phyloP scores from a whole-genome alignment of 2,329 filamentous ascomycete genomes.

The Cordyceps fumosorosea region DNA sequence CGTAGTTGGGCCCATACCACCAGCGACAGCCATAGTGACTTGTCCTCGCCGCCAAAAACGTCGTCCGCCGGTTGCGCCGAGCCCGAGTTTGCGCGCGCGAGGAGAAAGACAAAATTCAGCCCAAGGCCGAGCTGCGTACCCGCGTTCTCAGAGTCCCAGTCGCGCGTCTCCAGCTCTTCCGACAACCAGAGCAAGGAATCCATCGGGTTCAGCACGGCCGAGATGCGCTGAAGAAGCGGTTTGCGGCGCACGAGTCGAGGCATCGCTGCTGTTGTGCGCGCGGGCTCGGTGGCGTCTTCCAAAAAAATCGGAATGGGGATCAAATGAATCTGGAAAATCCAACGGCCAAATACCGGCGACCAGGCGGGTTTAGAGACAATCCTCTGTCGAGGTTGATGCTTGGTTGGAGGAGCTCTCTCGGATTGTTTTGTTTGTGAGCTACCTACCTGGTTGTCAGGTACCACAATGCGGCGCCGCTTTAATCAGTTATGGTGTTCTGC shows the following conservation, averaged over 20 bases:
- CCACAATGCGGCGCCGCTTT: conserved; percentile 1
- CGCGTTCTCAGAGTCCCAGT: conserved; percentile 79
- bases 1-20: conserved; percentile 35
- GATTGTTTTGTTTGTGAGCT: conserved; percentile 12
- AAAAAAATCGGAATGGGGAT: neutral
- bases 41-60: conserved; percentile 69
- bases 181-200: conserved; percentile 88
- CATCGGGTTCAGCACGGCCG: conserved; percentile 73
- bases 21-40: conserved; percentile 58
- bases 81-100: conserved; percentile 73
- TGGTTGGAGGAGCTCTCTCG: neutral
- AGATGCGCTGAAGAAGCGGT: conserved; percentile 74
- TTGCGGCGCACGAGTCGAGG: conserved; percentile 77
- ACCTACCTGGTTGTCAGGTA: conserved; percentile 5
- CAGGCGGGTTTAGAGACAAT: neutral
- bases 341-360: neutral
- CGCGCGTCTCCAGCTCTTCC: conserved; percentile 84
- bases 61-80: conserved; percentile 57
- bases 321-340: neutral
- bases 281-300: neutral
- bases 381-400: neutral
- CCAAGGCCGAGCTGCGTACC: conserved; percentile 68
- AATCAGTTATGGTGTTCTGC: neutral
- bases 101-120: conserved; percentile 72
- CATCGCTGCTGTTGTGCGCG: conserved; percentile 33